Base-by-base conservation (phyloP, 2,329 filamentous ascomycete species). In the Eurotiales sp. region DNA sequence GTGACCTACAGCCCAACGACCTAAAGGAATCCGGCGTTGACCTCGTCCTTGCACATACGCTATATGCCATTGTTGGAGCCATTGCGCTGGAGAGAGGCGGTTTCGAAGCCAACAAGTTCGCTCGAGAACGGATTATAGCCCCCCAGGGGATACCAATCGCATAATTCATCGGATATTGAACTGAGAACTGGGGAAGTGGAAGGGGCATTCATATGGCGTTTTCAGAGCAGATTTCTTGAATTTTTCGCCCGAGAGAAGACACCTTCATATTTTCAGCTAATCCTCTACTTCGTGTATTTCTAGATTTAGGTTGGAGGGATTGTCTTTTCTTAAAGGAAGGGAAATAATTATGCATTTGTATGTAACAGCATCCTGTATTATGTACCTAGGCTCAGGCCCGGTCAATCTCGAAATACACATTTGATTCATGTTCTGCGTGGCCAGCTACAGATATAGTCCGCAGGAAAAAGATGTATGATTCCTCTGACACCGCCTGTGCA, bases 11-110 rank as follows among this genome's bases (percentile, higher is more conserved):
- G 80, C 80, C 84, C 19, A 75, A 85, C 55, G 85, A 90, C 60
- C 77, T 95, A 49, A 68, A 79, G 46, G 73, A 75, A 15, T 96
- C 90, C 0, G 93, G 93, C 58, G 70, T 87, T 23, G 81, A 88
- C 22, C 76, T 85, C 3, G 85, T 97, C 21, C 74, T 95, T 50
- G 82, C 86, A 44, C 85, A 90, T 55, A 83, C 89, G 3, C 63
- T 99, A 50, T 89, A 90, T 66, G 89, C 91, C 41, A 86, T 99
- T 50, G 74, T 97, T 40, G 93, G 93, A 19, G 93, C 93, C 10
- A 72, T 99, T 48, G 85, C 90, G n/a, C 75, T 99, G 63, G 90
- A 96, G 69, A 84, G 87, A 59, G 93, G 93, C 42, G 87, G 86
- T 32, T 84, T 85, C 40, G 81, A 87, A 50, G 90, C 92, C 52